Base-by-base conservation (phyloP, 495 filamentous ascomycete species). In the Xylaria castorea region DNA sequence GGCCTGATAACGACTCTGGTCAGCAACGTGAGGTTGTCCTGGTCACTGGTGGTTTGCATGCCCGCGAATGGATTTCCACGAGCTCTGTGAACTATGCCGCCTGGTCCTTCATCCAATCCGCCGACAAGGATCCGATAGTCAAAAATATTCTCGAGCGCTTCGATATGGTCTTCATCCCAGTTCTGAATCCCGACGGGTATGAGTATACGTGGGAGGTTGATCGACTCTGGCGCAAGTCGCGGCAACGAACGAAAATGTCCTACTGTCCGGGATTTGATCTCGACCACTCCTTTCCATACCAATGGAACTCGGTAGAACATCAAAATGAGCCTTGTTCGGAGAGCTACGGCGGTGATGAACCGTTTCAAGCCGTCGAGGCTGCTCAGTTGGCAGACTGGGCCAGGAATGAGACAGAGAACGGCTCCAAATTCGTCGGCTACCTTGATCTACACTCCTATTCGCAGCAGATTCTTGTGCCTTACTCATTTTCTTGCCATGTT, bases 401-500 rank as follows among this genome's bases (percentile, higher is more conserved):
- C 0, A 88, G 86, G 74, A 97, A 97, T 75, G 89, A 97, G 79
- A 95, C 93, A 0, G 85, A 90, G 18, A 89, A 93, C 77, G 88
- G 89, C 44, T 87, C 89, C 16, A 85, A 91, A 38, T 92, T 99
- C 72, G 88, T 93, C 18, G 94, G 90, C 3, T 92, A 97, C 70
- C 82, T 99, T 25, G 96, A 99, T 81, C 85, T 99, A 38, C 96
- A 99, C 78, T 96, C 93, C 34, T 99, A 99, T 82, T 95, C 94
- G 25, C 95, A 99, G 82, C 93, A 98, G 81, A 91, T 99, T 36
- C 86, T 98, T 12, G 97, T 95, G 78, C 96, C 96, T 0, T 98
- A 95, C 81, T 90, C 94, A 2, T 97, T 92, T 82, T 92, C 91
- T 40, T 99, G 96, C 83, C 83, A 84, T 8, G 83, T 85, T 8